Conservation (phyloP, 805 yeast species). For the Yamadazyma paraphyllophila region DNA sequence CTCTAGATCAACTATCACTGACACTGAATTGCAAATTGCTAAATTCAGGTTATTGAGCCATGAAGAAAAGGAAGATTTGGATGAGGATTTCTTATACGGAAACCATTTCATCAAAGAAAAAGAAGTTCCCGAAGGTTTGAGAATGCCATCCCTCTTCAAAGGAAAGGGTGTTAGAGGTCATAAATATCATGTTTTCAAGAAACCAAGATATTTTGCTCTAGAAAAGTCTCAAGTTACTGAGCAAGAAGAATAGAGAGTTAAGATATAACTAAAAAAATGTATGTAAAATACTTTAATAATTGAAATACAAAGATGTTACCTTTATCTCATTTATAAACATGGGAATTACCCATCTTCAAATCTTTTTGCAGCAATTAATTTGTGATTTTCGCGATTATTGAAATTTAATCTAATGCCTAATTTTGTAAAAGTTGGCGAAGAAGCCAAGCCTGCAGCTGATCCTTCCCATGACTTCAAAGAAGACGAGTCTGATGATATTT, state of each 20-base stretch:
- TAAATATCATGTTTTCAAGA: constrained; percentile 89
- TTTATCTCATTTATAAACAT: too few relatives aligned
- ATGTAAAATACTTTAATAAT: too few relatives aligned
- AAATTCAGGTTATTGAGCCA: constrained; percentile 65
- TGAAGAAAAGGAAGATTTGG: constrained; percentile 30
- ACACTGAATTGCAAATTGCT: constrained; percentile 94
- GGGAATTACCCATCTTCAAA: not conserved
- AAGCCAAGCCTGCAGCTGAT: not conserved
- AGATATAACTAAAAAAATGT: not conserved
- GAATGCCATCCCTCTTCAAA: constrained; percentile 75
- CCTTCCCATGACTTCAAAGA: not conserved
- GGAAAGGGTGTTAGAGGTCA: constrained; percentile 96
- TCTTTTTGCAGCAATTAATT: constrained; percentile 1
- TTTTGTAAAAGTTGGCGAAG: constrained; percentile 11
- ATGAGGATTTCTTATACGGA: constrained; percentile 46
- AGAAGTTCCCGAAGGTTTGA: constrained; percentile 55
- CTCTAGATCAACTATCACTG: constrained; percentile 90
- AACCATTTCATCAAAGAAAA: constrained; percentile 56
- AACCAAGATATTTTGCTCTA: constrained; percentile 74
- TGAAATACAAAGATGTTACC: too few relatives aligned
- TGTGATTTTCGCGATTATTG: constrained; percentile 2
- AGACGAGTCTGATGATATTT: not conserved
- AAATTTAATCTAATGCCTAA: constrained; percentile 9
- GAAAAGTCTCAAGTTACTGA: constrained; percentile 9
- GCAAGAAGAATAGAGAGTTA: not conserved